Evolutionary conservation across 2,329 filamentous ascomycete genomes (phyloP).

Genomic region (Chalara sp.): DNA sequence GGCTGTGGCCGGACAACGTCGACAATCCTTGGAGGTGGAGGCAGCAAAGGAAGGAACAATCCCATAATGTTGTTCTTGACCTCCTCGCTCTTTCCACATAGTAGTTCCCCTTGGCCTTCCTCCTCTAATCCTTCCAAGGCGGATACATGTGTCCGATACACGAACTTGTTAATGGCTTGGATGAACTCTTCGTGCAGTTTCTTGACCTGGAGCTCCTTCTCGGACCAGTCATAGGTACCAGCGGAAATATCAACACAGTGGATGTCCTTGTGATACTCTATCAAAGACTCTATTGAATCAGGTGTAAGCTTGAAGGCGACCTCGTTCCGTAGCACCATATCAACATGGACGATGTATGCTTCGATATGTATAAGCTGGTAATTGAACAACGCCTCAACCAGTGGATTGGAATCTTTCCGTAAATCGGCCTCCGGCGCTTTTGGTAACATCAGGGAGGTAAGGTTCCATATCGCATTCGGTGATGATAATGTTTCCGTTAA

Average conservation of each 20-base stretch:
- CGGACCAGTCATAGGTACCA: conserved; percentile 88
- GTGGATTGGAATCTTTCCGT: conserved; percentile 71
- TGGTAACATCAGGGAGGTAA: conserved; percentile 87
- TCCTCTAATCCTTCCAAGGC: conserved; percentile 95
- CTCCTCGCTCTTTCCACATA: conserved; percentile 86
- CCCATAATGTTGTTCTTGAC: conserved; percentile 82
- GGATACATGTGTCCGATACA: conserved; percentile 81
- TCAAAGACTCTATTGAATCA: conserved; percentile 86
- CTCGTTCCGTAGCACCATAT: conserved; percentile 97
- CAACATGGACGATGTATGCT: conserved; percentile 97
- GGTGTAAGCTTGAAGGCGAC: conserved; percentile 96
- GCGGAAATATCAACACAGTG: conserved; percentile 87
- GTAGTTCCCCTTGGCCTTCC: conserved; percentile 87
- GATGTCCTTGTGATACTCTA: conserved; percentile 94
- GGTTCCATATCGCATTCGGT: conserved; percentile 85
- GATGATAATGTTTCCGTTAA: conserved; percentile 91
- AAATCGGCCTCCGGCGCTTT: conserved; percentile 84
- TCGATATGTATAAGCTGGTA: conserved; percentile 90
- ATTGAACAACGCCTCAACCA: conserved; percentile 85
- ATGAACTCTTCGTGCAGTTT: conserved; percentile 96
- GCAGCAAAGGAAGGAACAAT: conserved; percentile 80
- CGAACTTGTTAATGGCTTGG: conserved; percentile 94
- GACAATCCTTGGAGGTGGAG: conserved; percentile 78
- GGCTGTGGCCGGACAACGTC: conserved; percentile 84
- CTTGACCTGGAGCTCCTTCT: conserved; percentile 94